A percentile compares a stretch with the other conserved stretches of the same genome.
These are phyloP conservation scores for Quercus berberidifolia DNA, from an alignment of 306 rosid species.

Conservation along the genomic window DNA sequence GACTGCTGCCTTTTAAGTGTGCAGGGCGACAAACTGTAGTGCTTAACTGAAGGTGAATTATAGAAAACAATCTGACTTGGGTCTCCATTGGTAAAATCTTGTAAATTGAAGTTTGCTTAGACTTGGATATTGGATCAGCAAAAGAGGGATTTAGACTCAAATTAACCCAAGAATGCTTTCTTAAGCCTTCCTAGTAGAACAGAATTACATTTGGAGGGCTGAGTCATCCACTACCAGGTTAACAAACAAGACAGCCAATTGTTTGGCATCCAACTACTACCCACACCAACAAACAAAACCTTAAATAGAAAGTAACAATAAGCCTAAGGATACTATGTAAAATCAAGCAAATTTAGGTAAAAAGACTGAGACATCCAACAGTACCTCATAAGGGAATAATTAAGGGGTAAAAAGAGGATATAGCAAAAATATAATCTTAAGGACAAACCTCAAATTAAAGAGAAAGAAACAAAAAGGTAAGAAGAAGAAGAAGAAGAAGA, in stretches of 20 bases:
- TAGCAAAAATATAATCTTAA: constrained; percentile 14
- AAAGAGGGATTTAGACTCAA: neutral
- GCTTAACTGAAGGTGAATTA: neutral
- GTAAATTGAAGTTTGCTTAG: neutral
- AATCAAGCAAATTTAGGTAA: neutral
- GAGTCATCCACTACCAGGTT: neutral
- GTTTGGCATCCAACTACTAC: neutral
- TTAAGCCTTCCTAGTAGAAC: neutral
- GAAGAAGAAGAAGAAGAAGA: constrained; percentile 6
- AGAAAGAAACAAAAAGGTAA: constrained; percentile 20
- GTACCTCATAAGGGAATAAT: neutral
- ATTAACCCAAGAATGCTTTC: neutral
- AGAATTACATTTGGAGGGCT: neutral
- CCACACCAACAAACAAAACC: neutral
- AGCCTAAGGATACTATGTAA: neutral
- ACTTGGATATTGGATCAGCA: neutral
- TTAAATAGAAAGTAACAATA: neutral
- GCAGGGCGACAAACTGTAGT: neutral
- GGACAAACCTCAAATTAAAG: constrained; percentile 1
- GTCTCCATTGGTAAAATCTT: no score
- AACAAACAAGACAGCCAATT: neutral
- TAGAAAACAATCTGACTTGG: neutral
- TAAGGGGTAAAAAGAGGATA: neutral
- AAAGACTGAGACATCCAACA: neutral
- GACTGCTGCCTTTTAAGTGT: neutral